A percentile compares a stretch with the other conserved stretches of the same genome.
Evolutionary conservation across 192 early-diverging fungal genomes (phyloP).

Genomic region (Coemansia sp.): DNA sequence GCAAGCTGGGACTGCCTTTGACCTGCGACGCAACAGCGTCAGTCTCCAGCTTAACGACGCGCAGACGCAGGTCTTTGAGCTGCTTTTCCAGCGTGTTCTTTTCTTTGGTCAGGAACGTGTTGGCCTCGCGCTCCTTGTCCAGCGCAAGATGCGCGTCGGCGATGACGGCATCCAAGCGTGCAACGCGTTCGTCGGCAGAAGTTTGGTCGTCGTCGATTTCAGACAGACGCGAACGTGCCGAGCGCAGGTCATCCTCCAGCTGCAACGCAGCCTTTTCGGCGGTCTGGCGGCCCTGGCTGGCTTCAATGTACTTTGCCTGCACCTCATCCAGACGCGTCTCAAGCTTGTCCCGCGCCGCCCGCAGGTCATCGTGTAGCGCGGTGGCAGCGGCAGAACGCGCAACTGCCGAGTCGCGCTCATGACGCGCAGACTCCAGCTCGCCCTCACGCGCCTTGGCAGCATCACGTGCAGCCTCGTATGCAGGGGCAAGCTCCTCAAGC

Average conservation of each 20-base stretch:
- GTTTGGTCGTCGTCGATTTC: conserved; percentile 71
- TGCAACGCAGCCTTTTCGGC: conserved; percentile 67
- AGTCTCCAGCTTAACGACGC: conserved; percentile 75
- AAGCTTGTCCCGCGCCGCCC: conserved; percentile 68
- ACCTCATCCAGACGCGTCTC: conserved; percentile 75
- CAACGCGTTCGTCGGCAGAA: conserved; percentile 65
- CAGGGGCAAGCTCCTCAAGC: conserved; percentile 57
- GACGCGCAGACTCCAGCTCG: conserved; percentile 63
- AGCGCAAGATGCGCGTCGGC: conserved; percentile 58
- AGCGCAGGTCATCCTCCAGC: conserved; percentile 72
- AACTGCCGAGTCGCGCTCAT: conserved; percentile 57
- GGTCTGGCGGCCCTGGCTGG: conserved; percentile 65
- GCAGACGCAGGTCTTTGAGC: conserved; percentile 74
- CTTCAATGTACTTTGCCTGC: conserved; percentile 60
- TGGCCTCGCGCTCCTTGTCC: conserved; percentile 65
- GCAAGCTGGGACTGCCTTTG: conserved; percentile 55
- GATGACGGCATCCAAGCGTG: conserved; percentile 48
- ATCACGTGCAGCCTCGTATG: conserved; percentile 51
- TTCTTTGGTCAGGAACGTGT: conserved; percentile 76
- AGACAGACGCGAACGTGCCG: conserved; percentile 69
- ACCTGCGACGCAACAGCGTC: conserved; percentile 61
- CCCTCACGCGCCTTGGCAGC: conserved; percentile 62
- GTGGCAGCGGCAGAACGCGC: conserved; percentile 60
- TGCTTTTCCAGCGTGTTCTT: conserved; percentile 78
- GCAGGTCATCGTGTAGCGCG: conserved; percentile 61